These are phyloP conservation scores for rapeseed (Brassica napus) DNA, from an alignment of 345 rosid genomes.

Conservation along the genomic window Da-Ae NC_063446.1:15829501-15830000, in stretches of 20 bases:
- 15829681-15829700: not conserved
- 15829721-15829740: not conserved
- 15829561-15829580: conserved; percentile 11
- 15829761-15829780: conserved; percentile 88
- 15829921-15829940: too few relatives aligned
- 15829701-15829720: not conserved
- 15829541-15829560: not conserved
- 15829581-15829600: not conserved
- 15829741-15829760: conserved; percentile 62
- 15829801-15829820: conserved; percentile 83
- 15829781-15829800: conserved; percentile 61
- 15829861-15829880: conserved; percentile 56
- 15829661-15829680: conserved; percentile 63
- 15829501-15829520: conserved; percentile 72
- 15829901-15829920: too few relatives aligned
- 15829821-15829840: conserved; percentile 58
- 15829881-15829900: not conserved
- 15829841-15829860: conserved; percentile 62
- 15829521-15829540: conserved; percentile 45
- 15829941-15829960: too few relatives aligned
- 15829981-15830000: too few relatives aligned
- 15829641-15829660: conserved; percentile 90
- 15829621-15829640: conserved; percentile 77
- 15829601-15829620: conserved; percentile 38
- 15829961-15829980: too few relatives aligned